Evolutionary conservation across 768 basidiomycete species (phyloP).

Genomic region (Auricularia cornea): DNA sequence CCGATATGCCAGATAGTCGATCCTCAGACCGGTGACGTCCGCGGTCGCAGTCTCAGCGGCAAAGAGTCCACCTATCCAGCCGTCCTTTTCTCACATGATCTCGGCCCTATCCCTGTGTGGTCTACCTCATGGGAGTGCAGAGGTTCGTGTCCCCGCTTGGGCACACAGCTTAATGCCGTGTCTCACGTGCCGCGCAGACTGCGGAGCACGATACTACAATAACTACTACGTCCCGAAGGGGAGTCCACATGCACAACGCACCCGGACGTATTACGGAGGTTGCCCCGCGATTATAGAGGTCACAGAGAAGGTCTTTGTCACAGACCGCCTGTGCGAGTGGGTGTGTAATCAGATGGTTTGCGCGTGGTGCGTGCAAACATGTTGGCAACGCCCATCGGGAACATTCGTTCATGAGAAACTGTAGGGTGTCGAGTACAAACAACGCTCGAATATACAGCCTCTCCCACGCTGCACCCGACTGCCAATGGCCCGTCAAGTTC

Average conservation of each 20-base stretch:
- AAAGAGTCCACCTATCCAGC: background rate
- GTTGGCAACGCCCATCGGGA: too few species aligned
- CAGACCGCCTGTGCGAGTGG: background rate
- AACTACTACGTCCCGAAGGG: too few species aligned
- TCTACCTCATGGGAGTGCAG: background rate
- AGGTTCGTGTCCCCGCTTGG: background rate
- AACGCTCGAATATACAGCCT: conserved; percentile 2
- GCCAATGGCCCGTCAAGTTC: background rate
- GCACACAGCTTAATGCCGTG: too few species aligned
- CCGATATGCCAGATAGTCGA: background rate
- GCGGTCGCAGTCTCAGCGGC: background rate
- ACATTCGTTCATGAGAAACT: background rate
- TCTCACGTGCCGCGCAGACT: too few species aligned
- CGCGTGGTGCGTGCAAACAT: background rate
- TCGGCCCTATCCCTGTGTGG: background rate
- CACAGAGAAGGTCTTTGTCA: background rate
- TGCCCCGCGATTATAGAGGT: background rate
- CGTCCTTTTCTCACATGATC: background rate
- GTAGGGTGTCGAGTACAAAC: conserved; percentile 3
- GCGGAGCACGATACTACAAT: too few species aligned
- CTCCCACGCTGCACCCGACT: background rate
- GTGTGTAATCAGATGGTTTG: background rate
- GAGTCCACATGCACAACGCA: too few species aligned
- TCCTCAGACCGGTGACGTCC: background rate
- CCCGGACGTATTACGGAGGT: background rate